phyloP scores from a whole-genome alignment of 164 flowering plant species.

The Nymphaea thermarum region DNA sequence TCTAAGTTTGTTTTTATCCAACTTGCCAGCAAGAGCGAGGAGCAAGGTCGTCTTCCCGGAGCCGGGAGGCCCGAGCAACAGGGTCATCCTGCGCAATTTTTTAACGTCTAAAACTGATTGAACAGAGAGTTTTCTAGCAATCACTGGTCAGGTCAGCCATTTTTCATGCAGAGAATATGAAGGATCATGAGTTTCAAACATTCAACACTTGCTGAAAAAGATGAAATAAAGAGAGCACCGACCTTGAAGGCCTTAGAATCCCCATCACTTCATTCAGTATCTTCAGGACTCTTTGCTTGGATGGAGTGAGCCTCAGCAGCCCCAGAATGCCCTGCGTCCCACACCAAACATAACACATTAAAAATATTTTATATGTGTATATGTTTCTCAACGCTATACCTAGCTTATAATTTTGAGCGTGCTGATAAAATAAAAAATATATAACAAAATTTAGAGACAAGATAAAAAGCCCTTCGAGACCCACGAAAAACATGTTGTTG shows the following conservation, averaged over 20 bases:
- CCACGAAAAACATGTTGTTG: too few species aligned
- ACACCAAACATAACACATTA: not conserved
- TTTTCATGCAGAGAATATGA: too few species aligned
- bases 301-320: conserved; percentile 23
- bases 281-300: conserved; percentile 37
- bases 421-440: too few species aligned
- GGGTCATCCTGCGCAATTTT: conserved; percentile 14
- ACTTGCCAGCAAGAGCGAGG: conserved; percentile 37
- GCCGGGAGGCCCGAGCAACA: conserved; percentile 47
- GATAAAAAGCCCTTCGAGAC: too few species aligned
- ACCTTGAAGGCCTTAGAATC: conserved; percentile 55
- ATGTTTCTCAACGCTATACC: too few species aligned
- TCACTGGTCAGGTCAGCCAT: not conserved
- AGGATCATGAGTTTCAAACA: not conserved
- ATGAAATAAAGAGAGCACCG: not conserved
- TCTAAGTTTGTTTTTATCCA: conserved; percentile 18
- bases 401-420: too few species aligned
- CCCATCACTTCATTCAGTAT: conserved; percentile 46
- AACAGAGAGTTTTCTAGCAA: not conserved
- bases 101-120: not conserved
- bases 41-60: conserved; percentile 41
- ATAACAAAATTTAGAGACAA: too few species aligned
- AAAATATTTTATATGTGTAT: too few species aligned
- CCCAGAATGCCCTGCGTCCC: conserved; percentile 21
- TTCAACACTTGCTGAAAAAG: not conserved